Conservation (phyloP, 495 filamentous ascomycete genomes). For the Talaromyces thailandensis region DNA sequence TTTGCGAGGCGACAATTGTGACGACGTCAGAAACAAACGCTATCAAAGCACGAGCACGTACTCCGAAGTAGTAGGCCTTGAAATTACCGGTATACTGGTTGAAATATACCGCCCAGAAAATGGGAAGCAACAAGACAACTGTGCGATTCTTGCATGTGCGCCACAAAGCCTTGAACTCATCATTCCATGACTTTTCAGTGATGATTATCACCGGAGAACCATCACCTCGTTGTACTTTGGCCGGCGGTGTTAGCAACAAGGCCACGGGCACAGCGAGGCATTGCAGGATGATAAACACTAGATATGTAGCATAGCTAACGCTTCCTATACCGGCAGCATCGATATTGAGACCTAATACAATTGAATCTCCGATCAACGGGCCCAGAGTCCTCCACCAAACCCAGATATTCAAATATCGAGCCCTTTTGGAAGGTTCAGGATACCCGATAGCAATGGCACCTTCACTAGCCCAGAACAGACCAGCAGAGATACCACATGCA, state of each 20-base stretch:
- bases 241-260: conserved; percentile 42
- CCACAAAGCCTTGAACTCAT: conserved; percentile 23
- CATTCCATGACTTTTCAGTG: conserved; percentile 31
- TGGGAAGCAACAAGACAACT: conserved; percentile 23
- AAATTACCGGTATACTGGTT: conserved; percentile 30
- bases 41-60: conserved; percentile 28
- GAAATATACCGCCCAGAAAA: conserved; percentile 33
- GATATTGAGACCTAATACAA: conserved; percentile 51
- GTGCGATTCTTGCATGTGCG: conserved; percentile 11
- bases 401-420: conserved; percentile 43
- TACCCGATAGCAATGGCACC: conserved; percentile 56
- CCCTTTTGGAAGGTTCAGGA: conserved; percentile 50
- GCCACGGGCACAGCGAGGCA: conserved; percentile 43
- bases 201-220: conserved; percentile 42
- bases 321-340: conserved; percentile 10
- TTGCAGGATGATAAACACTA: conserved; percentile 53
- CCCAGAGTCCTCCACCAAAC: conserved; percentile 48
- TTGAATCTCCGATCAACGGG: conserved; percentile 51
- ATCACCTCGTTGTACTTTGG: conserved; percentile 45
- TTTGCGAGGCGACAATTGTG: conserved; percentile 22
- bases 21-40: conserved; percentile 27
- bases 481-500: conserved; percentile 53
- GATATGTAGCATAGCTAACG: conserved; percentile 28
- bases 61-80: conserved; percentile 28
- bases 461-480: conserved; percentile 58